A percentile compares a stretch with the other conserved stretches of the same genome.
phyloP scores from a whole-genome alignment of 2,329 filamentous ascomycete species.

The Trichoderma lentiforme region DNA sequence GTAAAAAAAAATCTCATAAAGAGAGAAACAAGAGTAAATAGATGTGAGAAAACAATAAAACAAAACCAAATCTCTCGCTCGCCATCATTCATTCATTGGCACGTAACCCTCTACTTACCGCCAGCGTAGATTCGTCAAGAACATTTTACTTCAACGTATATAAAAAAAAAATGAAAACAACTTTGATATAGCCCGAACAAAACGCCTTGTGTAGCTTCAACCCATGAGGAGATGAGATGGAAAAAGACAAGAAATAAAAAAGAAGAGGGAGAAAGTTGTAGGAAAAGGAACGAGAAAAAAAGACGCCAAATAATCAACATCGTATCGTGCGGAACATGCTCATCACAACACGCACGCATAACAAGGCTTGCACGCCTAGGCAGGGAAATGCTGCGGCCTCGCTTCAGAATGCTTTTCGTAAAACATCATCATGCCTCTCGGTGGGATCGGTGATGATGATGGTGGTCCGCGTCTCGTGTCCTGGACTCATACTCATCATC shows the following conservation, averaged over 20 bases:
- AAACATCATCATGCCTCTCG: constrained; percentile 19
- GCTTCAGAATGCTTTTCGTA: background rate
- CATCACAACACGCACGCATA: background rate
- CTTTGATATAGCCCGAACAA: background rate
- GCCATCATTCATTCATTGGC: constrained; percentile 9
- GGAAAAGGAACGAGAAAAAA: background rate
- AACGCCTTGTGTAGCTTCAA: background rate
- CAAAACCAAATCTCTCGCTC: background rate
- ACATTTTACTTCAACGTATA: background rate
- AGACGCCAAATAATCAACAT: background rate
- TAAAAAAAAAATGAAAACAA: background rate
- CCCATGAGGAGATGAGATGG: background rate
- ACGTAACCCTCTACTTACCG: background rate
- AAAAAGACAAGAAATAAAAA: background rate
- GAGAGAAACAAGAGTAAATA: background rate
- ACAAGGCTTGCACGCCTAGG: background rate
- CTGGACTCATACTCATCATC: constrained; percentile 24
- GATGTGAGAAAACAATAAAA: background rate
- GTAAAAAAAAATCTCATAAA: background rate
- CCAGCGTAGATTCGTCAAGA: background rate
- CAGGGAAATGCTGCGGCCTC: background rate
- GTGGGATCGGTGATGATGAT: constrained; percentile 23
- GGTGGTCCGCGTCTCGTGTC: constrained; percentile 20
- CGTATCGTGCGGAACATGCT: background rate
- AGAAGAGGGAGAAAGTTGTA: background rate